Evolutionary conservation across 208 protist species (phyloP), one percentile per base, ranked within the genome.

Genomic region (Leishmania aethiopica): DNA sequence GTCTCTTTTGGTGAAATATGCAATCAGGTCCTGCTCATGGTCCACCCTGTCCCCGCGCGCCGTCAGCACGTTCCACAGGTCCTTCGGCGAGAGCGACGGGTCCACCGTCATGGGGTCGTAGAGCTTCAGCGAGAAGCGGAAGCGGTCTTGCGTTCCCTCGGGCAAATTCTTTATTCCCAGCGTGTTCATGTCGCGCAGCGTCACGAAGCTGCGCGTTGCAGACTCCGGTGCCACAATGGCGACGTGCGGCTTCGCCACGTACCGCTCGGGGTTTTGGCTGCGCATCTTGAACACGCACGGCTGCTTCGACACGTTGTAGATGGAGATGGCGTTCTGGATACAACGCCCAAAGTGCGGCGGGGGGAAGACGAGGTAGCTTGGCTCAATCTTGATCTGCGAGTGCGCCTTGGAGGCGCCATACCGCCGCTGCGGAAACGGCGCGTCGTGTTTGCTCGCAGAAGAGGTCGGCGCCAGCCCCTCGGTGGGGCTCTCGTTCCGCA

Each of bases 201-300:
- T 93, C 22, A 94, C 86, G 35, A 84, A 86, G 35, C 93, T 84
- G 59, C 90, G 90, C 8, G 86, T 86, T 60, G 89, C 90, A 4
- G 86, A 89, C 62, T 88, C 81, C 0, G 93, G 84, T 3, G 84
- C 82, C 53, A 95, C 75, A 2, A 92, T 75, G 25, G 89, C 91
- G 22, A 88, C 86, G 78, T 89, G 90, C 53, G 91, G 93, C 84
- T 91, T 92, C 19, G 85, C 92, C n/a, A 93, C 86, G 85, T 94
- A 96, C 13, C 90, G 87, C 74, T 86, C 76, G 10, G 93, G 93
- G 77, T 91, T 90, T 66, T 89, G 86, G 59, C 86, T 86, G 55
- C 86, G 87, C 69, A 96, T 82, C 78, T 96, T 96, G 78, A 90
- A 96, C 6, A 95, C 84, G 72, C 90, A 92, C 35, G 86, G 81